Base-by-base conservation (phyloP, 2,329 filamentous ascomycete genomes). In the Diaporthe humulicola region DNA sequence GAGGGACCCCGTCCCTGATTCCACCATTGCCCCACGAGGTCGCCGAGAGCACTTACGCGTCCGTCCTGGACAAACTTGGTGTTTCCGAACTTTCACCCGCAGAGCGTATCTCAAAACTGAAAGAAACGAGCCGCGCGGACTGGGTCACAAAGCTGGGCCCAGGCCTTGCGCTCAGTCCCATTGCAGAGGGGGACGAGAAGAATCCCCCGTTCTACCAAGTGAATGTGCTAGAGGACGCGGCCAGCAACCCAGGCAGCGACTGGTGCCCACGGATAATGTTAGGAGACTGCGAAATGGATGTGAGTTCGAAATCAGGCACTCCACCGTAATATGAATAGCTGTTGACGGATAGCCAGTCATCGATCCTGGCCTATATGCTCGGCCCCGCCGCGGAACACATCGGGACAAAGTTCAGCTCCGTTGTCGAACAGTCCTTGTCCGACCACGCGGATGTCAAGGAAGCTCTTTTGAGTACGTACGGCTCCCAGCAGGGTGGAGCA, bases 271-370 rank as follows among this genome's bases (percentile, higher is more conserved):
- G 66, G 12, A 56, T 40, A 22, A 54, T 70, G 45, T 5, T 70
- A 17, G 45, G 30, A 10, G 66, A 70, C 45, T 70, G 45, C 30
- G 33, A 70, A 17, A 40, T 54, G 45, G 66, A 70, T 54, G 66
- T 70, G 2, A 54, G 66, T 70, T 2, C 5, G 5, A 30, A 30
- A 6, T n/a, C 25, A 1, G 12, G 25, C 52, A 61, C 2, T 28
- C 15, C 22, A 15, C 17, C 22, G n/a, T 33, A 4, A 22, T 22
- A 0, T 4, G 14, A 25, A 10, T 22, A 10, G 19, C 22, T 70
- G 19, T 30, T 70, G 66, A 52, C 22, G 12, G 12, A 0, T 7
- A 7, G 19, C 28, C 8, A 70, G 45, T 70, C 50, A 25, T 40
- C 66, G 8, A 48, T 64, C 3, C 25, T 64, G 17, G 38, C 25